Evolutionary conservation across 352 stramenopile species (phyloP), one percentile per base, ranked within the genome.

Genomic region (Phytopythium cucurbitacearum): DNA sequence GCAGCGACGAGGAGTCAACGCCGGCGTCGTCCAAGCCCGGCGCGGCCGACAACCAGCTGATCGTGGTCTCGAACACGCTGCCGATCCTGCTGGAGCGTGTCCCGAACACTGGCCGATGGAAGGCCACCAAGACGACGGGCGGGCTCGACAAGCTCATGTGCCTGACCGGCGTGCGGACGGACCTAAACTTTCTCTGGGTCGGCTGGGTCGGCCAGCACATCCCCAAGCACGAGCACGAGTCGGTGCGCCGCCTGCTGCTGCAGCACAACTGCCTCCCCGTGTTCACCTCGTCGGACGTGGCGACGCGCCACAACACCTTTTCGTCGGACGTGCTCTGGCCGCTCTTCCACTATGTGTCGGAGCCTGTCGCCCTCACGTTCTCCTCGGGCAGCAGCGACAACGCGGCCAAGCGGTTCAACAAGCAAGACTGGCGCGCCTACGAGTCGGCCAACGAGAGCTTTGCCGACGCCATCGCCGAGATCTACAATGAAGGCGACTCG

Each of bases 321-420:
- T 95, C 83, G 28, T 91, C 90, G 7, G 85, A 96, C 56, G 86
- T 96, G 48, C 65, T 96, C n/a, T 96, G 87, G 87, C 91, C 87
- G 42, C 67, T 96, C 7, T 96, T 96, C 52, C 87, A 96, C 66
- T 96, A 96, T 44, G 85, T 96, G 6, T 87, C 87, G 37, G 80
- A 91, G 53, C 75, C 80, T 0, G 68, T 84, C 21, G 64, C 76
- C 1, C 63, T 81, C n/a, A 71, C 65, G 11, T 61, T 70, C 13
- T 83, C 76, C 33, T 50, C 62, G 4, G 70, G 68, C 36, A 53
- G 71, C 42, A 71, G 53, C 37, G 76, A 82, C 46, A 69, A 85
- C 47, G 66, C 73, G 28, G 75, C 63, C 46, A 91, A 91, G 53
- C 76, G 87, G 48, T 96, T 95, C 56, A 92, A 84, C 63, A 91